Evolutionary conservation across 495 filamentous ascomycete species (phyloP).

Genomic region (Hyaloscypha hepaticicola): DNA sequence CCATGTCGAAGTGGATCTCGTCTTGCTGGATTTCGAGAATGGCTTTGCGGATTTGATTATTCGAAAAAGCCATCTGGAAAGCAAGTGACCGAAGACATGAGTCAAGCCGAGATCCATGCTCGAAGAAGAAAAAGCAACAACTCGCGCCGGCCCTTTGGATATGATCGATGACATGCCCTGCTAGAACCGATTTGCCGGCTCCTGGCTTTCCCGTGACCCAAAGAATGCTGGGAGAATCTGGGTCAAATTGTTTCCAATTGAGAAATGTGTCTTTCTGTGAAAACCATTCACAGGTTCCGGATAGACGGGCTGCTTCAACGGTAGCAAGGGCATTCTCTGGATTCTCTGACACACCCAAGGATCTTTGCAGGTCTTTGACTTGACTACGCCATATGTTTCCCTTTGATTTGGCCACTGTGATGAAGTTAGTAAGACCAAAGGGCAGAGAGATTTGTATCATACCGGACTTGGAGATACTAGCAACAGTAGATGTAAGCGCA

Average conservation of each 20-base stretch:
- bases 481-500: slow-evolving; percentile 35
- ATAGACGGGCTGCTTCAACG: slow-evolving; percentile 19
- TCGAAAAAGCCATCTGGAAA: slow-evolving; percentile 32
- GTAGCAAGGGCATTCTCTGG: neutral
- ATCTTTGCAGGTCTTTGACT: slow-evolving; percentile 32
- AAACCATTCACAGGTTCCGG: neutral
- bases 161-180: slow-evolving; percentile 37
- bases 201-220: slow-evolving; percentile 37
- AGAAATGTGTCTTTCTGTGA: neutral
- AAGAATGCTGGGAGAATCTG: neutral
- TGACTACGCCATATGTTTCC: slow-evolving; percentile 18
- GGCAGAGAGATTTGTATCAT: neutral
- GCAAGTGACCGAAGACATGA: slow-evolving; percentile 34
- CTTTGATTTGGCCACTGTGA: slow-evolving; percentile 12
- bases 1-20: slow-evolving; percentile 2
- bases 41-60: neutral
- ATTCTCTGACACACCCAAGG: neutral
- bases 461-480: slow-evolving; percentile 5
- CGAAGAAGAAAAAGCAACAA: slow-evolving; percentile 43
- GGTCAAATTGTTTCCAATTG: neutral
- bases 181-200: slow-evolving; percentile 39
- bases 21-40: slow-evolving; percentile 8
- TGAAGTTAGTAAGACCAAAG: neutral
- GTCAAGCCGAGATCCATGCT: slow-evolving; percentile 25
- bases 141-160: slow-evolving; percentile 22